Evolutionary conservation across 768 basidiomycete genomes (phyloP).

Genomic region (Sarcodon sp.): DNA sequence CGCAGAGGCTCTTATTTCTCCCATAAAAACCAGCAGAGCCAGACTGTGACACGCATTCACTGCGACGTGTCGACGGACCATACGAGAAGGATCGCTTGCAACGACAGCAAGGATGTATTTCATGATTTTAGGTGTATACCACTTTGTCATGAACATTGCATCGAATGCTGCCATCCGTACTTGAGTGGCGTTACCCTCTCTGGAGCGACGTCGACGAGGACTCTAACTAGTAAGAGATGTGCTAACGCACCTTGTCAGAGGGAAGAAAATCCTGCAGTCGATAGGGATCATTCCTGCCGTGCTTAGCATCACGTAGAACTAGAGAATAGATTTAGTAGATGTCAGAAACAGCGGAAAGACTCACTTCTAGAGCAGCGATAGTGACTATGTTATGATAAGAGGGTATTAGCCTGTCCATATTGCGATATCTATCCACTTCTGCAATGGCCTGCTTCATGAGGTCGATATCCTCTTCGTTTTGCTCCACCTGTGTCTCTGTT

Average conservation of each 20-base stretch:
- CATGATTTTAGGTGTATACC: constrained; percentile 78
- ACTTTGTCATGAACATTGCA: constrained; percentile 79
- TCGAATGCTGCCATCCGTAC: constrained; percentile 93
- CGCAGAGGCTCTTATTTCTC: constrained; percentile 68
- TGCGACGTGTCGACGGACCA: constrained; percentile 80
- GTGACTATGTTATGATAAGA: constrained; percentile 92
- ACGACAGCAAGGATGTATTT: constrained; percentile 82
- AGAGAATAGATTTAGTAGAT: constrained; percentile 3
- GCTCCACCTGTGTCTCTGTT: constrained; percentile 51
- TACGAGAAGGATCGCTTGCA: constrained; percentile 71
- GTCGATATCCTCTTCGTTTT: constrained; percentile 54
- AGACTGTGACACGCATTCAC: constrained; percentile 78
- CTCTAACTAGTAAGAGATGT: neutral
- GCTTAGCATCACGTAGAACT: constrained; percentile 76
- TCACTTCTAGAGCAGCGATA: constrained; percentile 79
- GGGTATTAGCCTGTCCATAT: constrained; percentile 91
- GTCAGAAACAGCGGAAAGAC: constrained; percentile 9
- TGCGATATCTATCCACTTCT: constrained; percentile 85
- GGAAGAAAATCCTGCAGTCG: constrained; percentile 69
- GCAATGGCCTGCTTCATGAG: constrained; percentile 63
- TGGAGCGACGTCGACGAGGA: constrained; percentile 18
- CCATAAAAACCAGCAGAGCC: constrained; percentile 76
- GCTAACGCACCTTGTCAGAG: constrained; percentile 65
- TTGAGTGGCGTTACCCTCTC: constrained; percentile 89
- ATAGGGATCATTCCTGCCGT: constrained; percentile 68